Evolutionary conservation across 768 basidiomycete genomes (phyloP).

Genomic region (Leccinum pellstonianum): DNA sequence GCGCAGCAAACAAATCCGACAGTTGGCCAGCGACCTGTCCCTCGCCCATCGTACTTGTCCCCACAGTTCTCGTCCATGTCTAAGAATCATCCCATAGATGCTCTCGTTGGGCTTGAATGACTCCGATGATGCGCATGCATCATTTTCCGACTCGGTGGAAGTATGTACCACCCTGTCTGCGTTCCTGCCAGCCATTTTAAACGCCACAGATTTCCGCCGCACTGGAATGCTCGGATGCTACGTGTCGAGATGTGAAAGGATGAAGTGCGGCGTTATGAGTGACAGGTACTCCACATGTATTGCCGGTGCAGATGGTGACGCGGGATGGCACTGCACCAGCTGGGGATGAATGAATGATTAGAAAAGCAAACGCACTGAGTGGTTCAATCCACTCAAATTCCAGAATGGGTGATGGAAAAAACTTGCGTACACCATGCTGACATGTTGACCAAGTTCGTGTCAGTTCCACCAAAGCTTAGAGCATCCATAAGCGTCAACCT

Average conservation of each 20-base stretch:
- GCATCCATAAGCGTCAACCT: not conserved
- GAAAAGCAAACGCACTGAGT: not conserved
- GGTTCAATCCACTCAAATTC: constrained; percentile 11
- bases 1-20: no score
- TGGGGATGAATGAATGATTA: not conserved
- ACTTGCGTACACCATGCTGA: constrained; percentile 22
- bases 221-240: no score
- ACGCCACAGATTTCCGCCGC: no score
- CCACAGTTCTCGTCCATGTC: not conserved
- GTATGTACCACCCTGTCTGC: no score
- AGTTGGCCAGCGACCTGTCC: no score
- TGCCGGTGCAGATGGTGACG: constrained; percentile 12
- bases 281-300: constrained; percentile 3
- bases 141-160: no score
- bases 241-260: no score
- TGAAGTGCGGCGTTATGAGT: no score
- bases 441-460: constrained; percentile 4
- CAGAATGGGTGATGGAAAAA: constrained; percentile 22
- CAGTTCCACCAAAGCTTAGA: not conserved
- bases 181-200: no score
- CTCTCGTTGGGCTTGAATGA: no score
- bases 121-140: no score
- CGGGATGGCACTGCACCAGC: constrained; percentile 17
- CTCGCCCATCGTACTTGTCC: no score
- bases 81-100: not conserved